A percentile compares a stretch with the other conserved stretches of the same genome.
phyloP scores from a whole-genome alignment of 805 yeast genomes.

The Yamadazyma akitaensis region DNA sequence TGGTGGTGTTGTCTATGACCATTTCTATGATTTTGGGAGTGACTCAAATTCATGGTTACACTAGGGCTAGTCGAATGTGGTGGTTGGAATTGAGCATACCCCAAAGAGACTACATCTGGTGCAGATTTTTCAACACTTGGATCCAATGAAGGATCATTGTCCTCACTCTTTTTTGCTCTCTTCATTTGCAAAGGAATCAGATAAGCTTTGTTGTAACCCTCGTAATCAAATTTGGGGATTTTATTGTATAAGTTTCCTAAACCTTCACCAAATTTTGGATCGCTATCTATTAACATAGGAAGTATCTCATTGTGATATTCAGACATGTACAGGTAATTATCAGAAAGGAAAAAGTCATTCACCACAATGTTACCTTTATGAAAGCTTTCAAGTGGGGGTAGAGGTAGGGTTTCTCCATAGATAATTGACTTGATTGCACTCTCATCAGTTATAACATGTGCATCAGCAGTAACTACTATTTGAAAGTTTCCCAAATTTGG shows the following conservation, averaged over 20 bases:
- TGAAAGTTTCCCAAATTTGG: constrained; percentile 33
- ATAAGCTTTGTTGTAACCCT: constrained; percentile 25
- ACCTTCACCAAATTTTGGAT: constrained; percentile 27
- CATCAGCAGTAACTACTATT: constrained; percentile 25
- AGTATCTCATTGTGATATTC: constrained; percentile 36
- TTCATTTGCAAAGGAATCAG: constrained; percentile 21
- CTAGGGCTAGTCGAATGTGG: not conserved
- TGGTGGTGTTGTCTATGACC: not conserved
- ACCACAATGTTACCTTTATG: constrained; percentile 33
- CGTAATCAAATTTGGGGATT: constrained; percentile 32
- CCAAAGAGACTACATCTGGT: constrained; percentile 3
- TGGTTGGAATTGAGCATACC: constrained; percentile 1
- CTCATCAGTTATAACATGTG: constrained; percentile 26
- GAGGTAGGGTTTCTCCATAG: constrained; percentile 27
- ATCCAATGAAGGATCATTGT: not conserved
- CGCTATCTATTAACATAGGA: constrained; percentile 27
- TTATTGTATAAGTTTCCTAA: constrained; percentile 27
- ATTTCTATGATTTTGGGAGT: not conserved
- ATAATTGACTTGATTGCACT: constrained; percentile 29
- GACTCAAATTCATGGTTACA: not conserved
- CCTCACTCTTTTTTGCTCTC: constrained; percentile 3
- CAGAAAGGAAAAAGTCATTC: constrained; percentile 35
- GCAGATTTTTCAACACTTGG: not conserved
- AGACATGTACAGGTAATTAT: constrained; percentile 33
- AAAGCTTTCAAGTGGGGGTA: constrained; percentile 27